Evolutionary conservation across 371 early-diverging fungal genomes (phyloP), one percentile per base, ranked within the genome.

Genomic region (Mortierella polycephala): DNA sequence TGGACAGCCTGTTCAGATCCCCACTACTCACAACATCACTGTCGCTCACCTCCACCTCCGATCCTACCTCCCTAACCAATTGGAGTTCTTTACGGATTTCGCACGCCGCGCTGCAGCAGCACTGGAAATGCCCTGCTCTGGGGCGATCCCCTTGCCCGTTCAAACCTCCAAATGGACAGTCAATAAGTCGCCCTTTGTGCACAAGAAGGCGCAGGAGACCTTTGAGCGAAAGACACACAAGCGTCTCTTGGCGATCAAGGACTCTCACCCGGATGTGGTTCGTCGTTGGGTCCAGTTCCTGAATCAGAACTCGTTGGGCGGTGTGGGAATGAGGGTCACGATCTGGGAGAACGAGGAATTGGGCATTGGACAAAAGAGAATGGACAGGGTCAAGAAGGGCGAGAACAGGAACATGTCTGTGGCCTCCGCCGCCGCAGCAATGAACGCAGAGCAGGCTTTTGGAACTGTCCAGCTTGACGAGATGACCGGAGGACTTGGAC

Each of bases 181-280:
- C 54, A 90, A 93, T 57, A 91, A 91, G 67, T 96, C 96, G 16
- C 98, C 97, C n/a, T 97, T 97, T 83, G 91, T 96, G 16, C 93
- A 96, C 85, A 97, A 96, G 82, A 96, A 97, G 83, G 88, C 94
- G n/a, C 96, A 96, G 85, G 97, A 97, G 83, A 91, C 94, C 44
- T 97, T 98, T 87, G 97, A 97, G 82, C 88, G 95, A 64, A 92
- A 93, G 84, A 95, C 95, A 63, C 92, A 95, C 80, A 91, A 93
- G 82, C 89, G 98, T 42, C 75, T 93, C 40, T 75, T 98, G 67
- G 94, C 94, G 64, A 85, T 96, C 51, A 92, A 92, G 66, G 96
- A 97, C 74, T 84, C 92, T 21, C 87, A 93, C 68, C 88, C 89
- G 7, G 92, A 94, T 56, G 90, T 88, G 1, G 88, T 96, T 39